phyloP scores from a whole-genome alignment of 2,329 filamentous ascomycete genomes.

The Fusarium sp. region DNA sequence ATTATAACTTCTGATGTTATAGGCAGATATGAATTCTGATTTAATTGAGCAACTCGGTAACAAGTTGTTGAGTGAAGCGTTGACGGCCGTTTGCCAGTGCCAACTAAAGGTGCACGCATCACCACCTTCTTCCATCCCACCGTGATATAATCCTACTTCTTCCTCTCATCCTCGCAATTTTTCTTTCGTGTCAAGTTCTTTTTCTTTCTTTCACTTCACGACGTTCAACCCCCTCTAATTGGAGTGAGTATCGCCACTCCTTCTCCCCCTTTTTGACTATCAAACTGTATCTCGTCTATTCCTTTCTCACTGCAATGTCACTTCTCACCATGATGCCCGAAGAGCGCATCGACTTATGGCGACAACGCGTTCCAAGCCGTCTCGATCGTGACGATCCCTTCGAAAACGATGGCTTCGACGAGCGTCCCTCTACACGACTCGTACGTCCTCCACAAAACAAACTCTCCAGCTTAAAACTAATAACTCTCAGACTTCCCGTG shows the following conservation, averaged over 20 bases:
- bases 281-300: background rate
- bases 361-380: slow-evolving; percentile 53
- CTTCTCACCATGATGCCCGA: slow-evolving; percentile 17
- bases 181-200: background rate
- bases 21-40: background rate
- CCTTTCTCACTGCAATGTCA: slow-evolving; percentile 7
- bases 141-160: background rate
- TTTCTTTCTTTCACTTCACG: background rate
- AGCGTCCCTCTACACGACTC: slow-evolving; percentile 50
- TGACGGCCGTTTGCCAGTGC: slow-evolving; percentile 35
- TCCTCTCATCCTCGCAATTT: too few relatives aligned
- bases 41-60: too few relatives aligned
- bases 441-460: slow-evolving; percentile 30
- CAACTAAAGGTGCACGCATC: background rate
- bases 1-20: background rate
- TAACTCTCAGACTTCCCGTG: slow-evolving; percentile 43
- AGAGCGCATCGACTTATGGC: slow-evolving; percentile 52
- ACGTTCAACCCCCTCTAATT: background rate
- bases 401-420: slow-evolving; percentile 51
- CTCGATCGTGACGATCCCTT: slow-evolving; percentile 56
- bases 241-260: background rate
- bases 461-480: background rate
- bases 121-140: background rate
- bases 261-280: background rate
- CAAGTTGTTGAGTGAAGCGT: background rate